Percentiles rank a stretch among this genome's conserved stretches.
Evolutionary conservation across 352 stramenopile species (phyloP).

Genomic region (Discostella stelligera): DNA sequence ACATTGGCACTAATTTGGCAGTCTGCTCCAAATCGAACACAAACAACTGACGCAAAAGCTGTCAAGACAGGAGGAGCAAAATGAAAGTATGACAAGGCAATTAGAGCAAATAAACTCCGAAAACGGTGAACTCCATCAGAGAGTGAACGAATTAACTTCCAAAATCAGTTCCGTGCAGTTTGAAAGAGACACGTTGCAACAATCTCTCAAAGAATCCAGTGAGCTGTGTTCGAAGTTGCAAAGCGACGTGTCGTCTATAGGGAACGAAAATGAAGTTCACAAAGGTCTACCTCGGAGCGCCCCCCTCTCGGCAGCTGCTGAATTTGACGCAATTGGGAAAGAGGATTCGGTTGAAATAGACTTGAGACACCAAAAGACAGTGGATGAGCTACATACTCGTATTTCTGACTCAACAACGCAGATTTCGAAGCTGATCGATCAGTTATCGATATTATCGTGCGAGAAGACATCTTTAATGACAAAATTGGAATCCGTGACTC

Average conservation of each 20-base stretch:
- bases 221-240: constrained; percentile 18
- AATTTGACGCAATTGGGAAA: not conserved
- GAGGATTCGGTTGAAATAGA: constrained; percentile 18
- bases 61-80: constrained; percentile 9
- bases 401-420: constrained; percentile 14
- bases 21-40: constrained; percentile 17
- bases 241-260: constrained; percentile 10
- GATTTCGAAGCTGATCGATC: constrained; percentile 20
- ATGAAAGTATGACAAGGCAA: not conserved
- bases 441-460: not conserved
- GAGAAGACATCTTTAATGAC: constrained; percentile 14
- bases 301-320: not conserved
- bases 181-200: constrained; percentile 20
- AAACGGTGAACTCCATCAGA: constrained; percentile 6
- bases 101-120: constrained; percentile 15
- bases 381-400: constrained; percentile 4
- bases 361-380: not conserved
- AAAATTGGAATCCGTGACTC: constrained; percentile 17
- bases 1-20: constrained; percentile 1
- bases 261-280: constrained; percentile 3
- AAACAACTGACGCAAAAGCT: constrained; percentile 15
- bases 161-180: not conserved
- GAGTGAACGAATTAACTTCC: not conserved
- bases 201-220: constrained; percentile 4
- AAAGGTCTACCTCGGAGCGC: constrained; percentile 1